phyloP scores from a whole-genome alignment of 306 rosid genomes.

The Nissolia schottii region DNA sequence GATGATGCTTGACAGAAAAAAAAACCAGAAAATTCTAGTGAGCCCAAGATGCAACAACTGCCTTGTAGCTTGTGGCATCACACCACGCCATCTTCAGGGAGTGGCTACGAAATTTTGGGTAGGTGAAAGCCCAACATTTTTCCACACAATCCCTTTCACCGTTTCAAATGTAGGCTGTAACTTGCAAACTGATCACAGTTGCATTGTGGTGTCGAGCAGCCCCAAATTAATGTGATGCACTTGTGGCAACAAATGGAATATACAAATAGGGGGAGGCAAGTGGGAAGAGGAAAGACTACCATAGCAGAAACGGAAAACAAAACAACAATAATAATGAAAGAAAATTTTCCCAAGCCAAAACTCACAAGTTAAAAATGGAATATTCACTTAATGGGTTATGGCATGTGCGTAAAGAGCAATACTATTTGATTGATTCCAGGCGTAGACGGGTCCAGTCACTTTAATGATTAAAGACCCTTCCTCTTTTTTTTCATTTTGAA shows the following conservation, averaged over 20 bases:
- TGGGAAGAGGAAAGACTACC: neutral
- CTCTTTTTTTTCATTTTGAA: conserved; percentile 14
- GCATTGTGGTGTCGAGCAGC: neutral
- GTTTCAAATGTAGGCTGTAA: conserved; percentile 3
- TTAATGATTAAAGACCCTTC: neutral
- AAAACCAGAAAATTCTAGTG: neutral
- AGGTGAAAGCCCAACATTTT: neutral
- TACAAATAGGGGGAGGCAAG: neutral
- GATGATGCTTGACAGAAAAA: neutral
- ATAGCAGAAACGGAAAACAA: neutral
- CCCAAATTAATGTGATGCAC: neutral
- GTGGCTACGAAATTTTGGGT: neutral
- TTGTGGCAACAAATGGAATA: conserved; percentile 1
- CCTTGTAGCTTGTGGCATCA: neutral
- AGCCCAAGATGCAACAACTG: neutral
- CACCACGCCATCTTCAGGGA: conserved; percentile 8
- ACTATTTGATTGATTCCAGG: neutral
- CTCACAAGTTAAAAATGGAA: neutral
- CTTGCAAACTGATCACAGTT: neutral
- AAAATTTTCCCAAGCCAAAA: neutral
- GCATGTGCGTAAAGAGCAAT: neutral
- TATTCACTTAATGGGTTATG: conserved; percentile 10
- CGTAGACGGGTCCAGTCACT: neutral
- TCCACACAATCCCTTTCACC: neutral
- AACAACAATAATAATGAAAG: too few relatives aligned